A percentile compares a stretch with the other conserved stretches of the same genome.
These are phyloP conservation scores for Pyrenula massariospora DNA, from an alignment of 495 filamentous ascomycete species.

Conservation along the genomic window DNA sequence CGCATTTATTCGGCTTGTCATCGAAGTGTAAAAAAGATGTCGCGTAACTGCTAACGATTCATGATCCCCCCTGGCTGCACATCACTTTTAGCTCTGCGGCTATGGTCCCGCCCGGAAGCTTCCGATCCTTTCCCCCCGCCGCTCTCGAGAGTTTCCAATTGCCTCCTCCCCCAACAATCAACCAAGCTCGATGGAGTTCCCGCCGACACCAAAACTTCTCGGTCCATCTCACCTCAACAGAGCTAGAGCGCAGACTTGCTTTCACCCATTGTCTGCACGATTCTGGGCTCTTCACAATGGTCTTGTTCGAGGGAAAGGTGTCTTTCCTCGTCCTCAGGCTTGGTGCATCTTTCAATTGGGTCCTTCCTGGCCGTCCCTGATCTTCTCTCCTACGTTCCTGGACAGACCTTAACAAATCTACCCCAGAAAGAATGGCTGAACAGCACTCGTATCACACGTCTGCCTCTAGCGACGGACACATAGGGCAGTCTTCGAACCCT, in stretches of 20 bases:
- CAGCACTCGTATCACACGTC: neutral
- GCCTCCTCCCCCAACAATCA: neutral
- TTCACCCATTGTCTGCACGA: no score
- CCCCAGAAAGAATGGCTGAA: neutral
- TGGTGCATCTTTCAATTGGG: neutral
- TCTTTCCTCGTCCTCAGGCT: no score
- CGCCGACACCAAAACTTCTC: no score
- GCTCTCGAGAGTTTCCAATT: neutral
- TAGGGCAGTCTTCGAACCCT: neutral
- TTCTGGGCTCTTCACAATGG: no score
- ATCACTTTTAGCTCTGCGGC: neutral
- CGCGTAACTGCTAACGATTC: no score
- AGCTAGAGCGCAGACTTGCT: no score
- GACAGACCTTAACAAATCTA: neutral
- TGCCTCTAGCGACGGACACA: neutral
- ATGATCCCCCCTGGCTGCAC: neutral
- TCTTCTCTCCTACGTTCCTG: neutral
- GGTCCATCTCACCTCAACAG: no score
- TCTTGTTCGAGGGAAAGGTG: no score
- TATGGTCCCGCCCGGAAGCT: neutral
- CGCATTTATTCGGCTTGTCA: no score
- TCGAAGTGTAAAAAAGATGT: no score
- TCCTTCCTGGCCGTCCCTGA: neutral
- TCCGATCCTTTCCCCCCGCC: neutral
- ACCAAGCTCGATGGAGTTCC: neutral